These are phyloP conservation scores for Leucocoprinus birnbaumii DNA, from an alignment of 768 basidiomycete genomes.

Conservation along the genomic window DNA sequence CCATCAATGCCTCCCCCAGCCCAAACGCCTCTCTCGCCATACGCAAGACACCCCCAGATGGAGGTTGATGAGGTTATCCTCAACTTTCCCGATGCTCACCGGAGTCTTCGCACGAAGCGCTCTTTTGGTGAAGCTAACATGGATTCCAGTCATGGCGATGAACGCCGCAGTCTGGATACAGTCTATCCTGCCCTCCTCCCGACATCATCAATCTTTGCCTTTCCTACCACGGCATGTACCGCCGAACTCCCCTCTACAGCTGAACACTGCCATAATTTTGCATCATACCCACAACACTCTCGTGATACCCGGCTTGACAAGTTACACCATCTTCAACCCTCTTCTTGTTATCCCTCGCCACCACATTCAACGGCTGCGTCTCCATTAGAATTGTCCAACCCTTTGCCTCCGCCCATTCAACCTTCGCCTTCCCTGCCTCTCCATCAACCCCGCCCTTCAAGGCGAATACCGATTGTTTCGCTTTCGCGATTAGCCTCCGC, in stretches of 20 bases:
- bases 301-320: conserved; percentile 2
- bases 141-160: neutral
- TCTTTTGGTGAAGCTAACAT: neutral
- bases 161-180: neutral
- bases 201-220: neutral
- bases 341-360: conserved; percentile 3
- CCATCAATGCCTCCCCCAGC: neutral
- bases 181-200: neutral
- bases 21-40: neutral
- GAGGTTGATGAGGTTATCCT: neutral
- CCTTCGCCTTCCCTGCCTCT: conserved; percentile 30
- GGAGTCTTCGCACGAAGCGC: neutral
- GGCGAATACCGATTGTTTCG: conserved; percentile 42
- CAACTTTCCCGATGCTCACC: neutral
- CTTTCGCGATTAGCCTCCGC: conserved; percentile 38
- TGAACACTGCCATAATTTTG: neutral
- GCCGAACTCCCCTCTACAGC: neutral
- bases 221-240: neutral
- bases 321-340: conserved; percentile 6
- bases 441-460: conserved; percentile 44
- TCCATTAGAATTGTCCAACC: conserved; percentile 14
- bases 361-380: conserved; percentile 18
- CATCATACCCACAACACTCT: conserved; percentile 2
- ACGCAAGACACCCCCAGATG: neutral
- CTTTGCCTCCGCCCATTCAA: conserved; percentile 18